Percentiles rank a stretch among this genome's conserved stretches.
Conservation (phyloP, 441 rosid species). For the Pelargonium australe region DNA sequence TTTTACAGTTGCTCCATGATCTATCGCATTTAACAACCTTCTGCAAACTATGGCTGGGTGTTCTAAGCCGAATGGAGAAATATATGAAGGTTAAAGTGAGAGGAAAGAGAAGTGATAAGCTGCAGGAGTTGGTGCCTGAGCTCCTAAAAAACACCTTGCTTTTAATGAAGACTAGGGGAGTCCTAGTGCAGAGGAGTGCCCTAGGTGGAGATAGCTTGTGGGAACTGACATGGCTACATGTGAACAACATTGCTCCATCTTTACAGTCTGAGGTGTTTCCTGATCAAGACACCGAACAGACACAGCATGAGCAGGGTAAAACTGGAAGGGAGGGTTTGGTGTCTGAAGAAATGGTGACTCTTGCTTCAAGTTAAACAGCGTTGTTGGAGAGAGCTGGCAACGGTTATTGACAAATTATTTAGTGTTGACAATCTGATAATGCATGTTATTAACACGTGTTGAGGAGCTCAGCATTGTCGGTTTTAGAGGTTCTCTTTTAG, state of each 20-base stretch:
- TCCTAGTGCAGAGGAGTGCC: slow-evolving; percentile 51
- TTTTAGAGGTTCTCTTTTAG: too few relatives aligned
- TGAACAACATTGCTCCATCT: slow-evolving; percentile 61
- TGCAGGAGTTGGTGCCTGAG: slow-evolving; percentile 65
- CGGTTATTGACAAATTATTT: too few relatives aligned
- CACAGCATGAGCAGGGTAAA: background rate
- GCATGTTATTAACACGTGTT: too few relatives aligned
- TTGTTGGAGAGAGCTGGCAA: too few relatives aligned
- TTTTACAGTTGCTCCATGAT: slow-evolving; percentile 56
- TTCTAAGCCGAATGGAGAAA: slow-evolving; percentile 75
- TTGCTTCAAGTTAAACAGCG: background rate
- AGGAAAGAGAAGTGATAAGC: slow-evolving; percentile 73
- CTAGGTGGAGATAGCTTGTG: slow-evolving; percentile 84
- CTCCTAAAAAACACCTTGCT: slow-evolving; percentile 73
- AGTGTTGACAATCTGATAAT: too few relatives aligned
- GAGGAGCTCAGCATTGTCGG: too few relatives aligned
- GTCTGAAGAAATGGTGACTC: background rate
- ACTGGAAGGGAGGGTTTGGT: background rate
- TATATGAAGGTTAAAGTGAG: slow-evolving; percentile 74
- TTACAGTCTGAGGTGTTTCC: slow-evolving; percentile 74
- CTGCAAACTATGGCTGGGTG: slow-evolving; percentile 88
- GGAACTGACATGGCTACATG: slow-evolving; percentile 83
- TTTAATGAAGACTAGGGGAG: slow-evolving; percentile 68
- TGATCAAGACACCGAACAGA: slow-evolving; percentile 34
- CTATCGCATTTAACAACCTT: slow-evolving; percentile 63